Conservation (phyloP, 805 yeast species). For the Saturnispora quitensis region DNA sequence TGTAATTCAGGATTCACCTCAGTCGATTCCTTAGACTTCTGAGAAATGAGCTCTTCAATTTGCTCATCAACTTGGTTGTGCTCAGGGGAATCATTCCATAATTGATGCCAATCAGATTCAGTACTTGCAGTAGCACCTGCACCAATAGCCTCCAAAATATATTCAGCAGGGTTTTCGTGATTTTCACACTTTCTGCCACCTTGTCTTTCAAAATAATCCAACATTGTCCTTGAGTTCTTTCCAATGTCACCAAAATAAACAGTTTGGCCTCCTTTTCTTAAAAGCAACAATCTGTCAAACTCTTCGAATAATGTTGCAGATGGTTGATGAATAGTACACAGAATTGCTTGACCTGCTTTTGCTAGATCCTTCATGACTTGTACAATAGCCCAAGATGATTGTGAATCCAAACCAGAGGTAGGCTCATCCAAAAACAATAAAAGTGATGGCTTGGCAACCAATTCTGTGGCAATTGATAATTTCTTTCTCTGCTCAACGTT, state of each 20-base stretch:
- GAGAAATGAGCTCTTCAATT: slow-evolving; percentile 23
- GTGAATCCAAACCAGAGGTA: slow-evolving; percentile 48
- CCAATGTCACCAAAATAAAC: slow-evolving; percentile 51
- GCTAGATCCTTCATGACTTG: slow-evolving; percentile 41
- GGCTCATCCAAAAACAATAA: slow-evolving; percentile 50
- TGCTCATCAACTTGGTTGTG: slow-evolving; percentile 21
- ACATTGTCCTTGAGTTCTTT: slow-evolving; percentile 32
- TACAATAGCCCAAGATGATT: slow-evolving; percentile 51
- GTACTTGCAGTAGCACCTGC: slow-evolving; percentile 71
- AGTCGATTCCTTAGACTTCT: slow-evolving; percentile 11
- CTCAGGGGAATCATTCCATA: slow-evolving; percentile 40
- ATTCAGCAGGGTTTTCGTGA: slow-evolving; percentile 68
- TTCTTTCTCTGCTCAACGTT: slow-evolving; percentile 48
- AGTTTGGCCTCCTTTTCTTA: slow-evolving; percentile 45
- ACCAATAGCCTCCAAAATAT: slow-evolving; percentile 65
- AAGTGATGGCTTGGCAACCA: slow-evolving; percentile 45
- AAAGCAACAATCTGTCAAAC: slow-evolving; percentile 29
- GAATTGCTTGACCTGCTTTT: slow-evolving; percentile 44
- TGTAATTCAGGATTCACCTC: slow-evolving; percentile 14
- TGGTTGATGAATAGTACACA: slow-evolving; percentile 50
- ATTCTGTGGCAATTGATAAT: slow-evolving; percentile 44
- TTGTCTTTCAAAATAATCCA: slow-evolving; percentile 38
- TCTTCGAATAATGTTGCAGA: slow-evolving; percentile 38
- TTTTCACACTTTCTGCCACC: slow-evolving; percentile 60
- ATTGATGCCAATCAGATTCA: slow-evolving; percentile 50